These are phyloP conservation scores for Tulasnella sp. DNA, from an alignment of 768 basidiomycete genomes.

Conservation along the genomic window DNA sequence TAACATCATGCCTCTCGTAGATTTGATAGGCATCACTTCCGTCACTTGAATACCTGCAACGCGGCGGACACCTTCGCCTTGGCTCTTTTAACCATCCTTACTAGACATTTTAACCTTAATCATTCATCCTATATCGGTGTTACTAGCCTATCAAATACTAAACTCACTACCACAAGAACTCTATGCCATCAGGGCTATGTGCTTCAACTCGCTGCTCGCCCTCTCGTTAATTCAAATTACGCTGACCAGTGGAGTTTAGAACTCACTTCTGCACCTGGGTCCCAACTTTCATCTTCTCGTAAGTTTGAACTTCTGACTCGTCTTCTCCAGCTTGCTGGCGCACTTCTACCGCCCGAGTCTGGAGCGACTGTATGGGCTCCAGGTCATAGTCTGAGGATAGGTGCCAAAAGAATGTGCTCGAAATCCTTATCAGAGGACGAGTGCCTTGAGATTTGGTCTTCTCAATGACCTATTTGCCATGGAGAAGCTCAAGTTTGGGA, in stretches of 20 bases:
- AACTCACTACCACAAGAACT: neutral
- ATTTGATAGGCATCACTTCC: too few species aligned
- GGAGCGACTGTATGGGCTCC: slow-evolving; percentile 47
- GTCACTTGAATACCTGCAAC: too few species aligned
- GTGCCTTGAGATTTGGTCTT: slow-evolving; percentile 56
- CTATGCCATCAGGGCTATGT: slow-evolving; percentile 73
- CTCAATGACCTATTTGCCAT: slow-evolving; percentile 54
- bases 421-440: slow-evolving; percentile 89
- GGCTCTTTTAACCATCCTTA: too few species aligned
- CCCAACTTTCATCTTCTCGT: slow-evolving; percentile 80
- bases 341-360: neutral
- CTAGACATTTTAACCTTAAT: too few species aligned
- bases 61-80: too few species aligned
- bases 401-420: slow-evolving; percentile 96
- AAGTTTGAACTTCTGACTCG: slow-evolving; percentile 35
- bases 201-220: slow-evolving; percentile 63
- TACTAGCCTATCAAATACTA: neutral
- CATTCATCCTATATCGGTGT: too few species aligned
- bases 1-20: too few species aligned
- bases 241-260: slow-evolving; percentile 20
- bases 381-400: slow-evolving; percentile 81
- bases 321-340: neutral
- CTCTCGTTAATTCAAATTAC: neutral
- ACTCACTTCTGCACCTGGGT: slow-evolving; percentile 79
- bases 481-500: neutral